These are phyloP conservation scores for Penicillium sp. DNA, from an alignment of 2,329 filamentous ascomycete genomes.

Conservation along the genomic window DNA sequence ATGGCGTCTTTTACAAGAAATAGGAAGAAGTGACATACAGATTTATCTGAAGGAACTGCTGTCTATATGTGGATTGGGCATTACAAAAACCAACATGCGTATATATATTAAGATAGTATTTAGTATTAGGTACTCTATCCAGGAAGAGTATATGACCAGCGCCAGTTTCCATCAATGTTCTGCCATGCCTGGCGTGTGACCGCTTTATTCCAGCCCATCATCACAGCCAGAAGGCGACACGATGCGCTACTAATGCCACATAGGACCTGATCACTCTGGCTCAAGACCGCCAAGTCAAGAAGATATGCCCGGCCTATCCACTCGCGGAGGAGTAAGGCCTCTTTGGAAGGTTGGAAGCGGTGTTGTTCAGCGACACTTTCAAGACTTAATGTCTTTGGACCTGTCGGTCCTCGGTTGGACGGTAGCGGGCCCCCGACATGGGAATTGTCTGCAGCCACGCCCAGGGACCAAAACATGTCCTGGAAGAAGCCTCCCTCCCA, in stretches of 20 bases:
- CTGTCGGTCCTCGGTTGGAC: conserved; percentile 17
- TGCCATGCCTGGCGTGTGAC: conserved; percentile 62
- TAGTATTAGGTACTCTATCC: background rate
- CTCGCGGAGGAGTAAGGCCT: conserved; percentile 64
- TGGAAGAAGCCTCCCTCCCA: conserved; percentile 88
- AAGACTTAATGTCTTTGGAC: conserved; percentile 9
- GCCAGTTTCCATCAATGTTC: conserved; percentile 71
- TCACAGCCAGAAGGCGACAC: conserved; percentile 73
- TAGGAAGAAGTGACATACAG: background rate
- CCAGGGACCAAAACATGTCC: conserved; percentile 76
- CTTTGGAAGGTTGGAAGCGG: conserved; percentile 24
- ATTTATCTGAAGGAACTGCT: no score
- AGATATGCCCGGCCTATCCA: conserved; percentile 76
- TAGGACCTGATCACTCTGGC: conserved; percentile 65
- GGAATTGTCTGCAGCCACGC: conserved; percentile 28
- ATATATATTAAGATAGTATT: background rate
- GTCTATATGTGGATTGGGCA: no score
- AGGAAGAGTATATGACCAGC: conserved; percentile 49
- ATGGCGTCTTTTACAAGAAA: no score
- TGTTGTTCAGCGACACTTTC: conserved; percentile 8
- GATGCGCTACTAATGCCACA: conserved; percentile 64
- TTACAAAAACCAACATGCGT: background rate
- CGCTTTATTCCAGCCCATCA: conserved; percentile 76
- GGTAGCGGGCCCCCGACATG: conserved; percentile 28
- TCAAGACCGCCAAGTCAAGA: conserved; percentile 73